phyloP scores from a whole-genome alignment of 306 rosid species.

The Rosa rugosa region DNA sequence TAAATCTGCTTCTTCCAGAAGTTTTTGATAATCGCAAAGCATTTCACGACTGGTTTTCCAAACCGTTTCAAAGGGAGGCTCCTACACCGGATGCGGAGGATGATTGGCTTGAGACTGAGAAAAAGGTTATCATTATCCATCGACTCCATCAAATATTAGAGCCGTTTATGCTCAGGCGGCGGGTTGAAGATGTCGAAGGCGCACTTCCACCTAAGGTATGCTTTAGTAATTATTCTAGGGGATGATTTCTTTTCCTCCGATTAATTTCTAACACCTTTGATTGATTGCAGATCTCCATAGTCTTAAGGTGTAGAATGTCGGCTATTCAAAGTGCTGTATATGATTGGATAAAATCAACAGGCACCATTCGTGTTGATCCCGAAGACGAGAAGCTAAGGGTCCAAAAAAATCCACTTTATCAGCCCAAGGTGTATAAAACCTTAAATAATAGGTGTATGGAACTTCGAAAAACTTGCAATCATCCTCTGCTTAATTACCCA shows the following conservation, averaged over 20 bases:
- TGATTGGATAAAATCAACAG: slow-evolving; percentile 96
- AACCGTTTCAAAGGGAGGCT: slow-evolving; percentile 93
- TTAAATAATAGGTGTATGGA: slow-evolving; percentile 97
- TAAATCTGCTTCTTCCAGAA: slow-evolving; percentile 97
- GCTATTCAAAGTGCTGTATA: slow-evolving; percentile 90
- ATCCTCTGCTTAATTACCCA: slow-evolving; percentile 89
- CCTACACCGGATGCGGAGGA: slow-evolving; percentile 77
- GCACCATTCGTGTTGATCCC: slow-evolving; percentile 95
- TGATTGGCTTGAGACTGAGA: slow-evolving; percentile 99
- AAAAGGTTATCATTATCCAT: slow-evolving; percentile 90
- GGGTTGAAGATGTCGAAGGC: slow-evolving; percentile 99
- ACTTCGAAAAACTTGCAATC: slow-evolving; percentile 95
- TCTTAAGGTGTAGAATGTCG: slow-evolving; percentile 87
- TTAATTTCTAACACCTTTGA: slow-evolving; percentile 31
- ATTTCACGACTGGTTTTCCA: slow-evolving; percentile 98
- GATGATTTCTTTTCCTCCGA: slow-evolving; percentile 12
- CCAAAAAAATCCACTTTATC: slow-evolving; percentile 69
- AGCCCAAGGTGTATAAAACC: slow-evolving; percentile 74
- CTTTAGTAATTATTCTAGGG: slow-evolving; percentile 28
- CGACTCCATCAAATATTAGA: slow-evolving; percentile 99
- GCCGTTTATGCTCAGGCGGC: slow-evolving; percentile 99
- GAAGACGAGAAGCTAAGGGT: slow-evolving; percentile 75
- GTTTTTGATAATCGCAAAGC: slow-evolving; percentile 97
- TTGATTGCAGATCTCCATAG: slow-evolving; percentile 78
- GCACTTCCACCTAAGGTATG: slow-evolving; percentile 92